Base-by-base conservation (phyloP, 2,329 filamentous ascomycete species). In the Diaporthe ilicicola region DNA sequence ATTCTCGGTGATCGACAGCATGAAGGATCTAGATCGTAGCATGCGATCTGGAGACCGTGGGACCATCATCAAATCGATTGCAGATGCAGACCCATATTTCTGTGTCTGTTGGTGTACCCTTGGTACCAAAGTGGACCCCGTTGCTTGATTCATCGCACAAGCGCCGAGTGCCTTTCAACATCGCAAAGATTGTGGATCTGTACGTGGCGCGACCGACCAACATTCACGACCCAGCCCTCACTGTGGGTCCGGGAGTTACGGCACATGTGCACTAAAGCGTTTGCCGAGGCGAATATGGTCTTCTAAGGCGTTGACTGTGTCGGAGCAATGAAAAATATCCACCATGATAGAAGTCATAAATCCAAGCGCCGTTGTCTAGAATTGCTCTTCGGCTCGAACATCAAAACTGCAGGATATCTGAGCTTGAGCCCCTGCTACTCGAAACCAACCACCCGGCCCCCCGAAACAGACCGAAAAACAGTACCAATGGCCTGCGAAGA, bases 31-130 rank as follows among this genome's bases (percentile, higher is more conserved):
- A 12, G 17, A 12, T 1, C 22, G 59, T 64, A 22, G 59, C 29
- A 64, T 37, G 10, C 13, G n/a, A 50, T 64, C 27, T 64, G 59
- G 59, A 64, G 59, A 64, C 29, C 5, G 44, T 48, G 59, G 59
- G 42, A 32, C 7, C 17, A 24, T 7, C 29, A 37, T 12, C 37
- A 10, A 4, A 8, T 3, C 10, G 13, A 34, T 5, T 34, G 4
- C 32, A 34, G 9, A 9, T 34, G 9, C 32, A 39, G 15, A 34
- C 10, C 29, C 34, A 37, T 10, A 24, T 34, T 19, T 34, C 6
- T 17, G 22, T 42, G n/a, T 59, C 22, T 17, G 27, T 37, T 50
- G 59, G 59, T 48, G 42, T 12, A 2, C 7, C 3, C 10, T 34
- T 4, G 10, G 6, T 1, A 34, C 24, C 13, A 10, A 19, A 24